A percentile compares a stretch with the other conserved stretches of the same genome.
These are phyloP conservation scores for Trypanosoma mega DNA, from an alignment of 208 protist genomes.

Conservation along the genomic window DNA sequence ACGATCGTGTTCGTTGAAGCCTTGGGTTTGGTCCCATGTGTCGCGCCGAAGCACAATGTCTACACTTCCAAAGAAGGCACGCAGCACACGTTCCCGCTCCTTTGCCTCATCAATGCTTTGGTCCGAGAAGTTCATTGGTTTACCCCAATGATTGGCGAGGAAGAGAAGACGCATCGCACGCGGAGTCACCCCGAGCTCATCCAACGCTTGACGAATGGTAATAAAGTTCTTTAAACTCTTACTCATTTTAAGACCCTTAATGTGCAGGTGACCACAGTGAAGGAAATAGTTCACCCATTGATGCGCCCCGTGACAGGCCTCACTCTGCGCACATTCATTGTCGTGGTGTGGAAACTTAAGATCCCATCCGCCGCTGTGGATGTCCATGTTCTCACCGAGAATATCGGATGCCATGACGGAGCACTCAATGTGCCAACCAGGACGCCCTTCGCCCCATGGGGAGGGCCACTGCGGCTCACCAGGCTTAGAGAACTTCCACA, in stretches of 20 bases:
- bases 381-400: slow-evolving; percentile 94
- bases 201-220: slow-evolving; percentile 92
- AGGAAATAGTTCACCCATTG: slow-evolving; percentile 99
- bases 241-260: slow-evolving; percentile 98
- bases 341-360: slow-evolving; percentile 99
- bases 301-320: slow-evolving; percentile 77
- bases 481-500: slow-evolving; percentile 97
- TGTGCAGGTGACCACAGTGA: slow-evolving; percentile 97
- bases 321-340: slow-evolving; percentile 98
- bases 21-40: slow-evolving; percentile 37
- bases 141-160: slow-evolving; percentile 90
- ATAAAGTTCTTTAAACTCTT: slow-evolving; percentile 99
- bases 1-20: slow-evolving; percentile 51
- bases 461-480: slow-evolving; percentile 95
- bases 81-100: slow-evolving; percentile 77
- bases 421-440: slow-evolving; percentile 99
- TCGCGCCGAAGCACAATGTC: slow-evolving; percentile 57
- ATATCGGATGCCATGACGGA: slow-evolving; percentile 97
- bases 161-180: slow-evolving; percentile 95
- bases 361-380: slow-evolving; percentile 98
- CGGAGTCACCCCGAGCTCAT: slow-evolving; percentile 69
- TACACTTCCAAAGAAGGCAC: slow-evolving; percentile 84
- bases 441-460: slow-evolving; percentile 94
- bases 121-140: slow-evolving; percentile 92
- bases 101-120: slow-evolving; percentile 88